A percentile compares a stretch with the other conserved stretches of the same genome.
Conservation (phyloP, 225 moss, liverwort and hornwort genomes). For the Antitrichia curtipendula region DNA sequence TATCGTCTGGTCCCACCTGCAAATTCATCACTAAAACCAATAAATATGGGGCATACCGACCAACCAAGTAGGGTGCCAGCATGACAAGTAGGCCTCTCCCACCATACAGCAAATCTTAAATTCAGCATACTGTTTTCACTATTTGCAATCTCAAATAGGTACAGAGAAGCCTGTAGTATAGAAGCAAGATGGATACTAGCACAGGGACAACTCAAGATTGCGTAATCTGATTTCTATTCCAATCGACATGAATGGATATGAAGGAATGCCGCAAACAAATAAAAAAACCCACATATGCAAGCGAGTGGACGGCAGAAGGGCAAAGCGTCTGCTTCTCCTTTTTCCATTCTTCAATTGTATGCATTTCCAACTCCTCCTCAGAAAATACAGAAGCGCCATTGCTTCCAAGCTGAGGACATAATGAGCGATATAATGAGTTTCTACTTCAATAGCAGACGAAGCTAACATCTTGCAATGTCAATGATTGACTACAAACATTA, state of each 20-base stretch:
- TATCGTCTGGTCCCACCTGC: constrained; percentile 96
- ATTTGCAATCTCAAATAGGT: not conserved
- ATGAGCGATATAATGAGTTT: not conserved
- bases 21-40: not conserved
- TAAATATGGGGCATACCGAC: not conserved
- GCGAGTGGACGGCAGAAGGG: constrained; percentile 36
- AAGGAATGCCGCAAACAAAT: not conserved
- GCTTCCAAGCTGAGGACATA: constrained; percentile 57
- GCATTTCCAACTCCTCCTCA: constrained; percentile 94
- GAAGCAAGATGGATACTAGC: not conserved
- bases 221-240: not conserved
- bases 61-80: not conserved
- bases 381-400: constrained; percentile 79
- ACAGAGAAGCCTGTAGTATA: not conserved
- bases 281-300: constrained; percentile 62
- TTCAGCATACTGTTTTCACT: not conserved
- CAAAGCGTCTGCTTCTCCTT: constrained; percentile 66
- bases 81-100: not conserved
- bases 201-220: not conserved
- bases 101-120: not conserved
- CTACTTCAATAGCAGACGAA: not conserved
- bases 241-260: not conserved
- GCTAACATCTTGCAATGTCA: not conserved
- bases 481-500: not conserved
- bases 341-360: constrained; percentile 97